Base-by-base conservation (phyloP, 805 yeast species). In the Candida qinlingensis region DNA sequence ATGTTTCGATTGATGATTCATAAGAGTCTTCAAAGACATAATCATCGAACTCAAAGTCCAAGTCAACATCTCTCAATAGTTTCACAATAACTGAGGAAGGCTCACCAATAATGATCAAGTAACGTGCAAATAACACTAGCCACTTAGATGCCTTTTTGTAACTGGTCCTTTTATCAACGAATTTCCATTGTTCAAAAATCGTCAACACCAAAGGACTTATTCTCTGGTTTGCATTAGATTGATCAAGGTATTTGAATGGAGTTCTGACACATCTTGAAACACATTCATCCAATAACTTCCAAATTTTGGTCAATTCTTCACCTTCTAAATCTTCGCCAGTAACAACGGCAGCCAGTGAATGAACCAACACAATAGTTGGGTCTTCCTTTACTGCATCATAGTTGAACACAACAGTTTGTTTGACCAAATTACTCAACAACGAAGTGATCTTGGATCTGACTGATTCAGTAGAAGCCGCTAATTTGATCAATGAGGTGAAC, bases 161-260 rank as follows among this genome's bases (percentile, higher is more conserved):
- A 9, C 55, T 50, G 1, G 63, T 49, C 0, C 55, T 47, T 10
- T 64, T 66, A 5, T 72, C 68, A 9, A 79, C 74, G 60, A 74
- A 87, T 45, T 73, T 71, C 65, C 85, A 76, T 60, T 90, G 97
- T 54, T 90, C 97, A 41, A 80, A 63, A 4, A 83, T 55, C 0
- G 83, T 74, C 11, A 80, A 69, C 2, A 75, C 55, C 44, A 84
- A 74, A 0, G 89, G 87, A 49, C 89, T 81, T 11, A 80, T 57
- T 30, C 60, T 56, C 0, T 56, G 50, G n/a, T 59, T 58, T 1
- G 54, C 48, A 30, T 62, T 65, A 3, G 80, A 72, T 45, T 64
- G 52, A 60, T 92, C 97, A 46, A 88, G 75, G 57, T 90, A 92
- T 60, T 87, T 89, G 67, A 85, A 94, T 0, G 98, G 97, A 0